Conservation (phyloP, 495 filamentous ascomycete genomes). For the Xylona heveae region DNA sequence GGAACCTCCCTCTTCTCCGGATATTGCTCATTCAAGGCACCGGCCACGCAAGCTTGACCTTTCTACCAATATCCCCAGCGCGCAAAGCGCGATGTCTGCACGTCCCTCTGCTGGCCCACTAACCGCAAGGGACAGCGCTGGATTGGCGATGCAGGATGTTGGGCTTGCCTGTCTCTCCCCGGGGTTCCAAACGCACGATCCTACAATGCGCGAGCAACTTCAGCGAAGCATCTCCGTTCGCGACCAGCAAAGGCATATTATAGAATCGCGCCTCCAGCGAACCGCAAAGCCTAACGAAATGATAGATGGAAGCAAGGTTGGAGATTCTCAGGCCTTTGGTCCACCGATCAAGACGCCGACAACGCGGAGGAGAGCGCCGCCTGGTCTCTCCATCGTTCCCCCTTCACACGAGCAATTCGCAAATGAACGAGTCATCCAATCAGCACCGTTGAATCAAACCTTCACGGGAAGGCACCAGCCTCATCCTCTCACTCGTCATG, state of each 20-base stretch:
- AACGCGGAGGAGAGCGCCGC: constrained; percentile 60
- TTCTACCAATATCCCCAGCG: constrained; percentile 42
- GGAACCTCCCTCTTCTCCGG: constrained; percentile 70
- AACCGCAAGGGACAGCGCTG: constrained; percentile 50
- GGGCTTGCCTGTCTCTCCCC: constrained; percentile 88
- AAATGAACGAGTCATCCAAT: constrained; percentile 90
- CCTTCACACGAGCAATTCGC: constrained; percentile 92
- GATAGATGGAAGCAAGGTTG: constrained; percentile 23
- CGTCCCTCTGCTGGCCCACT: constrained; percentile 55
- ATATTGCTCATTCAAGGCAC: constrained; percentile 49
- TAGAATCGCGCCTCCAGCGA: constrained; percentile 77
- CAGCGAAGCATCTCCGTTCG: constrained; percentile 84
- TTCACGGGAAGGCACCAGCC: constrained; percentile 81
- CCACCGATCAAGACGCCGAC: constrained; percentile 44
- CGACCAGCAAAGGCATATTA: constrained; percentile 87
- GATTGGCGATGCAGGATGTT: constrained; percentile 71
- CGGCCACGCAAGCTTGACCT: constrained; percentile 80
- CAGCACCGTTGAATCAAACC: constrained; percentile 82
- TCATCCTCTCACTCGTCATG: constrained; percentile 61
- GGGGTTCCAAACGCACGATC: constrained; percentile 88
- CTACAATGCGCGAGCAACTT: constrained; percentile 86
- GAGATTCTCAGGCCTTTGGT: constrained; percentile 11
- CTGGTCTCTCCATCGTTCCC: constrained; percentile 84
- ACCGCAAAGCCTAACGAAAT: constrained; percentile 56
- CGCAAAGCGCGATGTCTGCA: constrained; percentile 29